Base-by-base conservation (phyloP, 2,329 filamentous ascomycete genomes). In the Fusarium tanahbumbuense region DNA sequence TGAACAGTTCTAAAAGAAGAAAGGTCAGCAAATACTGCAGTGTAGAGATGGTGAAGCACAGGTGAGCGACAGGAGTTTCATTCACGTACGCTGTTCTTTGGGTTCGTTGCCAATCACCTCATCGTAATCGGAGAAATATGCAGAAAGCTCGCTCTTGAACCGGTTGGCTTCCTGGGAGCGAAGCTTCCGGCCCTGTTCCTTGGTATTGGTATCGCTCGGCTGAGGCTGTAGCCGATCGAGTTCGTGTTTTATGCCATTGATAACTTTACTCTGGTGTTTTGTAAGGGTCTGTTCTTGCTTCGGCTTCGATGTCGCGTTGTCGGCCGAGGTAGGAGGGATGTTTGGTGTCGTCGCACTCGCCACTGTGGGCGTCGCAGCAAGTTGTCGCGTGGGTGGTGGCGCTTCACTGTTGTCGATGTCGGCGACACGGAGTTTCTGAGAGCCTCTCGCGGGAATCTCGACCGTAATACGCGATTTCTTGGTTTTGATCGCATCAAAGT, bases 121-220 rank as follows among this genome's bases (percentile, higher is more conserved):
- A 80, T 98, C 94, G 80, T 97, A 98, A 76, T 97, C 94, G 55
- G 92, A 90, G 77, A 98, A 98, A 81, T 97, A 98, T 49, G 89
- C 88, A 40, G 94, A 91, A 66, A 98, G 86, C 77, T 98, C 94
- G 81, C 94, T 98, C 85, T 97, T 97, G 81, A 94, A 91, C 73
- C 93, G 87, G 54, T 91, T 91, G 13, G 91, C 92, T 75, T 97
- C 93, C 76, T 97, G 92, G 55, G 93, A 97, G 68, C 95, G 89
- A 78, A 98, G 83, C 77, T 93, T 95, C 76, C 87, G 86, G 70
- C 94, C 91, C 72, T 92, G 90, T 65, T 89, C 83, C 68, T 83
- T 81, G 25, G 81, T 80, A 73, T 83, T 82, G 37, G 80, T 80
- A 71, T 85, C 83, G 42, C 80, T 78, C 27, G 79, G 74, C 52